A percentile compares a stretch with the other conserved stretches of the same genome.
Evolutionary conservation across 345 rosid genomes (phyloP).

Genomic region (Eutrema yunnanense): DNA sequence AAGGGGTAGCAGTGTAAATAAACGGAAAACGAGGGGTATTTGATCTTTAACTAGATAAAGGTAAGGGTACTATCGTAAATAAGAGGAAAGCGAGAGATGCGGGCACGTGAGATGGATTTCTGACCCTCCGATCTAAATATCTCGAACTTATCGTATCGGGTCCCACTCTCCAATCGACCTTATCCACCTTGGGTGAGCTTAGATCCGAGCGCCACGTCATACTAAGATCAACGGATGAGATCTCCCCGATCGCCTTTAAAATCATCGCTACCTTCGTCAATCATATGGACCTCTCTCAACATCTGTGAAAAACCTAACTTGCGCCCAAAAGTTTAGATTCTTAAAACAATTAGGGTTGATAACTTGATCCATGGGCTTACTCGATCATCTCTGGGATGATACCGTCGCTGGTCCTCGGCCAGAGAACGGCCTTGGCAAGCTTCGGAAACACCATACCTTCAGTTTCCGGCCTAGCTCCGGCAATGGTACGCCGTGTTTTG

Average conservation of each 20-base stretch:
- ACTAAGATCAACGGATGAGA: constrained; percentile 40
- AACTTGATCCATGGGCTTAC: constrained; percentile 55
- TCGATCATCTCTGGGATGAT: constrained; percentile 96
- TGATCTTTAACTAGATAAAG: constrained; percentile 10
- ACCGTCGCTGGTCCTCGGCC: constrained; percentile 97
- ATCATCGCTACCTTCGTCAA: neutral
- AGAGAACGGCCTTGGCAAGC: constrained; percentile 92
- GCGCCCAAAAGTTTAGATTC: neutral
- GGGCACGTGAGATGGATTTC: constrained; percentile 32
- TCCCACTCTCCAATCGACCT: constrained; percentile 42
- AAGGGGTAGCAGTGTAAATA: constrained; percentile 11
- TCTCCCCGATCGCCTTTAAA: constrained; percentile 4
- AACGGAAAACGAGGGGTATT: neutral
- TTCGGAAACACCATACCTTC: constrained; percentile 63
- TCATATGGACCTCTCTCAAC: constrained; percentile 28
- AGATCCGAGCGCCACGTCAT: constrained; percentile 36
- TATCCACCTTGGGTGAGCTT: constrained; percentile 40
- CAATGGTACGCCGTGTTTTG: constrained; percentile 66
- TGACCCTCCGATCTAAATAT: constrained; percentile 22
- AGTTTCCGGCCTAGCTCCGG: constrained; percentile 58
- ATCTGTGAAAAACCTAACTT: neutral
- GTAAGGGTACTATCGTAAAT: constrained; percentile 18
- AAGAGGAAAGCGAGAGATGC: neutral
- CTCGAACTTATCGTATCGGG: constrained; percentile 25
- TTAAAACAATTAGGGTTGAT: neutral